Conservation (phyloP, 2,329 filamentous ascomycete genomes). For the Exophiala bonariae region DNA sequence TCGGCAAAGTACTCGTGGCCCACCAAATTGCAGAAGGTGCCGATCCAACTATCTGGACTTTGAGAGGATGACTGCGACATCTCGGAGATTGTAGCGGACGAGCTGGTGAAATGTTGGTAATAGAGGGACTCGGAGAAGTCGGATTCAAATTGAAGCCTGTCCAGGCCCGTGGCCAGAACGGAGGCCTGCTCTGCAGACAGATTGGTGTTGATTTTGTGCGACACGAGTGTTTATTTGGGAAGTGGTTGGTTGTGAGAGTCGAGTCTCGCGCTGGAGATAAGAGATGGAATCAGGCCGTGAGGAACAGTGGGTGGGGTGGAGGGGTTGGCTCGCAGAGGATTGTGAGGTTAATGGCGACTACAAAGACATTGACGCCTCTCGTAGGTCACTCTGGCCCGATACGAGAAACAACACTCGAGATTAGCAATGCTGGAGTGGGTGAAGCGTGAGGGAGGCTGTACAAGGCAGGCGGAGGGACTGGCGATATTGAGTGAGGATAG, state of each 20-base stretch:
- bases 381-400: too few species aligned
- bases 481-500: too few species aligned
- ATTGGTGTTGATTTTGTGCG: slow-evolving; percentile 31
- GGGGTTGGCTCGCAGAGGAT: slow-evolving; percentile 3
- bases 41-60: slow-evolving; percentile 89
- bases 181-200: slow-evolving; percentile 47
- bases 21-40: slow-evolving; percentile 90
- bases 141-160: slow-evolving; percentile 43
- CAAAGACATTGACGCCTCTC: too few species aligned
- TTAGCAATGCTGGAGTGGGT: too few species aligned
- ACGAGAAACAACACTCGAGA: too few species aligned
- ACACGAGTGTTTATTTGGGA: too few species aligned
- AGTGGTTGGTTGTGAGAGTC: too few species aligned
- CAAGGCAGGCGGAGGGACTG: too few species aligned
- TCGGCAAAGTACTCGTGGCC: slow-evolving; percentile 99
- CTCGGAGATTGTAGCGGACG: slow-evolving; percentile 29
- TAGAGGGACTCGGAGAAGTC: slow-evolving; percentile 25
- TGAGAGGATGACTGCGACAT: slow-evolving; percentile 58
- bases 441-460: too few species aligned
- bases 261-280: slow-evolving; percentile 9
- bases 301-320: slow-evolving; percentile 13
- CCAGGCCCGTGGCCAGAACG: slow-evolving; percentile 48
- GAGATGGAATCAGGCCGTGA: background rate
- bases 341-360: background rate
- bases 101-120: slow-evolving; percentile 24